phyloP scores from a whole-genome alignment of 2,329 filamentous ascomycete species.

The Kalaharituber pfeilii region DNA sequence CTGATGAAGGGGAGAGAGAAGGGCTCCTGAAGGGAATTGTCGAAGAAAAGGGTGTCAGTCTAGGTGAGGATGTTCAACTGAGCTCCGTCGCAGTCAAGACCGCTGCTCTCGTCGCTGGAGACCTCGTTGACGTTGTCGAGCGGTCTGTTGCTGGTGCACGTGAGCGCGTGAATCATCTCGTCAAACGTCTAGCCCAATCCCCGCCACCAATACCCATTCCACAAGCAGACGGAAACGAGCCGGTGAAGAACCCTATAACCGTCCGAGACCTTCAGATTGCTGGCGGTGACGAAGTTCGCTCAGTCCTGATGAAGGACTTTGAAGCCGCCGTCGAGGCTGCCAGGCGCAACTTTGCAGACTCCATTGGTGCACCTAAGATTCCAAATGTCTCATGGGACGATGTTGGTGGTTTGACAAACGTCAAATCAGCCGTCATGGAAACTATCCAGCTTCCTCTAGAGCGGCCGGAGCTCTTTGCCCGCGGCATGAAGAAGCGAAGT shows the following conservation, averaged over 20 bases:
- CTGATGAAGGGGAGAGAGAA: constrained; percentile 82
- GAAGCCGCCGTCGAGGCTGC: constrained; percentile 88
- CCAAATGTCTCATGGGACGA: constrained; percentile 94
- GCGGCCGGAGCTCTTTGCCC: constrained; percentile 81
- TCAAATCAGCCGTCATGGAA: constrained; percentile 93
- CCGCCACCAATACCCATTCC: constrained; percentile 9
- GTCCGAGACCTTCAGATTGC: constrained; percentile 74
- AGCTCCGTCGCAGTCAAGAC: constrained; percentile 81
- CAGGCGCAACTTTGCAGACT: constrained; percentile 92
- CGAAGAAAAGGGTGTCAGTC: constrained; percentile 53
- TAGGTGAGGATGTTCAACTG: constrained; percentile 71
- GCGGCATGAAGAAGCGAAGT: constrained; percentile 94
- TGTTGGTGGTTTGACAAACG: constrained; percentile 78
- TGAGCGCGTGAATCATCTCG: constrained; percentile 57
- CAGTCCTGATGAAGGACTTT: constrained; percentile 67
- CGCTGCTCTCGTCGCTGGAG: constrained; percentile 82
- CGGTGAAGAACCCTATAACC: constrained; percentile 33
- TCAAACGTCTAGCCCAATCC: constrained; percentile 29
- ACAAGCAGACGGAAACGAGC: not conserved
- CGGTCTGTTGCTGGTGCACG: constrained; percentile 63
- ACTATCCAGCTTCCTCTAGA: constrained; percentile 89
- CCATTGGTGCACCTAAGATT: constrained; percentile 94
- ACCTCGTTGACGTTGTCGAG: constrained; percentile 86
- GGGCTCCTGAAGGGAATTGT: constrained; percentile 67
- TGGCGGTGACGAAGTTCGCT: constrained; percentile 55